Base-by-base conservation (phyloP, 2,329 filamentous ascomycete species). In the Chaetomium sp. region DNA sequence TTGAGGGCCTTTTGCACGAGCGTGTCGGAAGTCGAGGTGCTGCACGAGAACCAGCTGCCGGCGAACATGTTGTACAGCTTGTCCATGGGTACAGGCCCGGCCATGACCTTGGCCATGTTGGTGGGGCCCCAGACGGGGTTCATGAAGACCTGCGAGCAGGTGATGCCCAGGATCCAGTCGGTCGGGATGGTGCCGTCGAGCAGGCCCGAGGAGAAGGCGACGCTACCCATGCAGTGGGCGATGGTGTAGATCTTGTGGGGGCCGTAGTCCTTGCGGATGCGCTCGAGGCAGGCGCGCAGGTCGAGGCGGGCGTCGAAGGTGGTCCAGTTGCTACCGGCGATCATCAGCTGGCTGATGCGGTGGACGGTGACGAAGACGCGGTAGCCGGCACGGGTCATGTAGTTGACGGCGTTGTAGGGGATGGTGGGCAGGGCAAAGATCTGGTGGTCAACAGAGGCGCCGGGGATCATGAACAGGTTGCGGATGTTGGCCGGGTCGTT, bases 351-450 rank as follows among this genome's bases (percentile, higher is more conserved):
- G 35, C 81, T 79, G 60, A 85, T 83, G 35, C 83, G 79, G 62
- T 80, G 79, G 1, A 84, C 79, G 0, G 76, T 69, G 3, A 83
- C 69, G 61, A 80, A 85, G 14, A 84, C 79, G 5, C 79, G 75
- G 68, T 86, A 85, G 7, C 84, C 84, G 0, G 76, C 78, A 1
- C 76, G 71, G 2, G 75, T 79, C 65, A 86, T 80, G 69, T 84
- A 85, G 64, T 85, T 81, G 59, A 86, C 76, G 0, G 81, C 75
- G 65, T 86, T 85, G 59, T 76, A 78, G n/a, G 76, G 74, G 53
- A 86, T 83, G 2, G 82, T 86, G 1, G 82, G 82, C 34, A 84
- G 72, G 0, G 82, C 76, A 59, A 75, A 86, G 52, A 86, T 83
- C 59, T 82, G 78, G 61, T 86, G 79, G 65, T 85, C 80, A 1